A percentile compares a stretch with the other conserved stretches of the same genome.
These are phyloP conservation scores for Colletotrichum acutatum DNA, from an alignment of 2,329 filamentous ascomycete genomes.

Conservation along the genomic window DNA sequence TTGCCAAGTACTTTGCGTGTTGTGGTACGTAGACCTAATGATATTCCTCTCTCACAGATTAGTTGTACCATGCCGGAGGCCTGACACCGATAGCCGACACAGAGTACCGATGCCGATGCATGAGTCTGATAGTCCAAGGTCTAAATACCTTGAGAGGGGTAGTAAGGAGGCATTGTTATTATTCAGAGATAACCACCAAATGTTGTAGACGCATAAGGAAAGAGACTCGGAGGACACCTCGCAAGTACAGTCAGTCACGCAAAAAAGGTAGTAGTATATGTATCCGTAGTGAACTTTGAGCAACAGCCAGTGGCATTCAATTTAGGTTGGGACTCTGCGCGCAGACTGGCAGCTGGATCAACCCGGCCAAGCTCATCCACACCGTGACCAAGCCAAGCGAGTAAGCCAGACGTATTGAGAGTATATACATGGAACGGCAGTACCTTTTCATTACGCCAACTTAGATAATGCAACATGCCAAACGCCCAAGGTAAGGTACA, in stretches of 20 bases:
- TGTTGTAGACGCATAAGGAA: neutral
- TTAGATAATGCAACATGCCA: neutral
- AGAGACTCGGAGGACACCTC: neutral
- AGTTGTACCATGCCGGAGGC: neutral
- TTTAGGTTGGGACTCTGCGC: constrained; percentile 25
- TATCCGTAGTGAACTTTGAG: neutral
- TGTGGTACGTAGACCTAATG: neutral
- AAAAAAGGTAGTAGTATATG: too few species aligned
- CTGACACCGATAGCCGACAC: neutral
- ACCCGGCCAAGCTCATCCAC: constrained; percentile 13
- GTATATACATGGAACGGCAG: constrained; percentile 8
- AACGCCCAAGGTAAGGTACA: neutral
- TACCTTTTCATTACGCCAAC: neutral
- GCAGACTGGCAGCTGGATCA: constrained; percentile 5
- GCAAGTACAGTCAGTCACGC: neutral
- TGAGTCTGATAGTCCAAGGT: neutral
- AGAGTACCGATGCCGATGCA: neutral
- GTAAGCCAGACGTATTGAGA: constrained; percentile 11
- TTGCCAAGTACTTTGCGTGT: neutral
- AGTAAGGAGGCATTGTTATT: neutral
- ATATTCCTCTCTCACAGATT: neutral
- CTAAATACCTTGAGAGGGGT: neutral
- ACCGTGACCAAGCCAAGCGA: neutral
- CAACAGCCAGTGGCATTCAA: neutral
- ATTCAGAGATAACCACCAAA: neutral